phyloP scores from a whole-genome alignment of 306 rosid genomes.

The Acmispon strigosus region DNA sequence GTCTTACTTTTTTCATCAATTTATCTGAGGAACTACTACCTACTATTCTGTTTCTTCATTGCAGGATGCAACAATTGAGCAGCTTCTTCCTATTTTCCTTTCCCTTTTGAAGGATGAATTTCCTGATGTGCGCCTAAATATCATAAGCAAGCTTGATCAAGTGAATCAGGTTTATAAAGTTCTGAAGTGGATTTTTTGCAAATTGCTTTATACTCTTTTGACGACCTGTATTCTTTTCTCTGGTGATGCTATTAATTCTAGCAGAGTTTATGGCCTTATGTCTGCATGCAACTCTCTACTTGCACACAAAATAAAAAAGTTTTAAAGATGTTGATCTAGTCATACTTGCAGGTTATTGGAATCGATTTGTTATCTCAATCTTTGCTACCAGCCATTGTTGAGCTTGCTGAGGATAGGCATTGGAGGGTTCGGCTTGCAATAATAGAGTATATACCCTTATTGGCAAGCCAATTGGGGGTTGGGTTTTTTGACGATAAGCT shows the following conservation, averaged over 20 bases:
- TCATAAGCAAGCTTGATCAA: constrained; percentile 93
- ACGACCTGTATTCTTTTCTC: not conserved
- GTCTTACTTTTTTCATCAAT: not conserved
- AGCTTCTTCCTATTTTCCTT: constrained; percentile 86
- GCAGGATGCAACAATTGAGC: constrained; percentile 84
- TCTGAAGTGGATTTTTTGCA: not conserved
- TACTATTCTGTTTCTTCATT: constrained; percentile 8
- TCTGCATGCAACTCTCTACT: not conserved
- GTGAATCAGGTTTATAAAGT: constrained; percentile 62
- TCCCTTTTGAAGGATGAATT: constrained; percentile 86
- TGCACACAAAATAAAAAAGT: not conserved
- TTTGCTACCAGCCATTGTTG: constrained; percentile 80
- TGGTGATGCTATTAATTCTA: not conserved
- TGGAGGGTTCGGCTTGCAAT: constrained; percentile 93
- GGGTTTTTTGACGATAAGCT: constrained; percentile 93
- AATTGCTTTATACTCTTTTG: not conserved
- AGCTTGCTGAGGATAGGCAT: constrained; percentile 91
- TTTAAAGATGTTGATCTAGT: not conserved
- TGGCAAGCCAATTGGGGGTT: constrained; percentile 84
- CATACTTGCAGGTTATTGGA: constrained; percentile 67
- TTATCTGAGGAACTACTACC: not conserved
- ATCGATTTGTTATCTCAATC: constrained; percentile 76
- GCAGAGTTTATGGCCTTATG: not conserved
- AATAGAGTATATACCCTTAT: constrained; percentile 73
- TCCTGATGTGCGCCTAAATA: constrained; percentile 82